phyloP scores from a whole-genome alignment of 768 basidiomycete species.

The Agrocybe praecox region DNA sequence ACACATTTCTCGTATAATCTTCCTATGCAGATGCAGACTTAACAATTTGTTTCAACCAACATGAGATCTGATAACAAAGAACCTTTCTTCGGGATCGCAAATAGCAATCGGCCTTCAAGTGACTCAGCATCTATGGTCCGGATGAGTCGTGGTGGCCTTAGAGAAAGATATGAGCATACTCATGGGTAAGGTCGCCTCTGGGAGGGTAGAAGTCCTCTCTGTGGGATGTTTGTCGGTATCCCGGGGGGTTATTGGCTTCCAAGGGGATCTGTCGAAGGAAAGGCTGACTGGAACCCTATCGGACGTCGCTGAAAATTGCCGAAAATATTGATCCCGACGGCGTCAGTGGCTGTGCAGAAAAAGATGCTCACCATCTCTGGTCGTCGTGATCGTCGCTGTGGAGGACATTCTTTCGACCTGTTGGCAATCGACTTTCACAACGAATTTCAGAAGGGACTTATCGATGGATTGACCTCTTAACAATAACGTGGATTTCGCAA shows the following conservation, averaged over 20 bases:
- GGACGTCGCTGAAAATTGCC: constrained; percentile 18
- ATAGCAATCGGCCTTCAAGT: constrained; percentile 83
- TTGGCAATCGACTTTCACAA: not conserved
- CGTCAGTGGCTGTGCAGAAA: constrained; percentile 15
- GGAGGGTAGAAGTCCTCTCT: not conserved
- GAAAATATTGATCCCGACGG: constrained; percentile 7
- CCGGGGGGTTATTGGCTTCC: not conserved
- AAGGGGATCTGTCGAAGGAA: constrained; percentile 1
- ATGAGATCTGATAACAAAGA: constrained; percentile 10
- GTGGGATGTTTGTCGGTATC: not conserved
- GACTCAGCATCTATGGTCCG: constrained; percentile 61
- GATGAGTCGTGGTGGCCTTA: constrained; percentile 1
- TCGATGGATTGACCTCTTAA: not conserved
- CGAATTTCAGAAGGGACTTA: too few species aligned
- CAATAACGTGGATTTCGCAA: not conserved
- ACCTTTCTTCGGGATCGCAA: constrained; percentile 99
- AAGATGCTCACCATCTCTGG: constrained; percentile 4
- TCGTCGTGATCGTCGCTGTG: not conserved
- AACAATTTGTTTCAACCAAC: constrained; percentile 2
- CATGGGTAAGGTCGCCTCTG: constrained; percentile 16
- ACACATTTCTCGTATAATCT: constrained; percentile 91
- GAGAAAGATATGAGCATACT: constrained; percentile 13
- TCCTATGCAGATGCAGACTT: constrained; percentile 44
- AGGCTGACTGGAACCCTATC: not conserved
- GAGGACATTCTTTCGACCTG: not conserved